phyloP scores from a whole-genome alignment of 2,329 filamentous ascomycete species.

The Septoria petroselini region DNA sequence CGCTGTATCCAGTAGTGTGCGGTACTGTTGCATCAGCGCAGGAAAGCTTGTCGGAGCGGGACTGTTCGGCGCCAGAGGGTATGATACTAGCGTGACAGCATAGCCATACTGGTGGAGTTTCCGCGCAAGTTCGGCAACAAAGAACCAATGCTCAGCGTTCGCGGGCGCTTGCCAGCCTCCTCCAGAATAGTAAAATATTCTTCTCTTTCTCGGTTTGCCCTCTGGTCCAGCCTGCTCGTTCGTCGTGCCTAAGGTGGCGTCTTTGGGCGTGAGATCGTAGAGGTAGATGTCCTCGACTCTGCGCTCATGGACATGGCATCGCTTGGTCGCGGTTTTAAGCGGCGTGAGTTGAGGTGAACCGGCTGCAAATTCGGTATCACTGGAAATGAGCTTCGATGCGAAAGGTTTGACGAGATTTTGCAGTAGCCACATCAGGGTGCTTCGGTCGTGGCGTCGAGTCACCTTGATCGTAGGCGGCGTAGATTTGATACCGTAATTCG shows the following conservation, averaged over 20 bases:
- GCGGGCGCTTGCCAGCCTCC: conserved; percentile 57
- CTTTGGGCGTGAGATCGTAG: conserved; percentile 43
- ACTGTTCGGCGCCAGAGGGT: conserved; percentile 54
- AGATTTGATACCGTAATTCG: conserved; percentile 1
- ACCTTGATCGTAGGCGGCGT: conserved; percentile 33
- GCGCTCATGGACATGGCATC: conserved; percentile 42
- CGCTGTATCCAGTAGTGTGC: conserved; percentile 42
- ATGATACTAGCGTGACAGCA: conserved; percentile 50
- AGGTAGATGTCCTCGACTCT: conserved; percentile 45
- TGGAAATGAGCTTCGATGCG: conserved; percentile 39
- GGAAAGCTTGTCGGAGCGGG: conserved; percentile 52
- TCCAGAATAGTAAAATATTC: conserved; percentile 56
- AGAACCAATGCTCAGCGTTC: conserved; percentile 51
- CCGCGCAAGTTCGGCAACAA: conserved; percentile 47
- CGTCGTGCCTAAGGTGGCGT: conserved; percentile 3
- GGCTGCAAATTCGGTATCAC: conserved; percentile 34
- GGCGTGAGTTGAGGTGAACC: conserved; percentile 44
- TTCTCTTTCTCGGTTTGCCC: conserved; percentile 26
- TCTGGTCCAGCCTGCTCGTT: neutral
- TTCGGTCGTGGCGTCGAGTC: conserved; percentile 41
- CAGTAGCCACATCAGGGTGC: conserved; percentile 37
- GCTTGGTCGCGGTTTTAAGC: conserved; percentile 36
- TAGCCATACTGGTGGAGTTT: conserved; percentile 37
- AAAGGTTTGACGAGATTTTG: conserved; percentile 41
- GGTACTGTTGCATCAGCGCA: conserved; percentile 47